Conservation (phyloP, 345 rosid species). For the Isatis tinctoria region DNA sequence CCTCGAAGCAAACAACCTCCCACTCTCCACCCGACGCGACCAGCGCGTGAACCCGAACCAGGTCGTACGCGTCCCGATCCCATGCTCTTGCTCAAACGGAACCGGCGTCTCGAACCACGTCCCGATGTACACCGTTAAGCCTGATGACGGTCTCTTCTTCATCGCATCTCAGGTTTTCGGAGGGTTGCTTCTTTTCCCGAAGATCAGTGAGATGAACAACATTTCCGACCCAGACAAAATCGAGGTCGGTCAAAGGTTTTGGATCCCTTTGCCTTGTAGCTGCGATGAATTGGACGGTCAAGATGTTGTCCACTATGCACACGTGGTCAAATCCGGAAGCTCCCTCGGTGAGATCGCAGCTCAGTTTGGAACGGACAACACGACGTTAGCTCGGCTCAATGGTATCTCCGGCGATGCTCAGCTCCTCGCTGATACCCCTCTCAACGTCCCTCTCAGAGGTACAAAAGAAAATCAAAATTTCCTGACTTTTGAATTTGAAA, state of each 20-base stretch:
- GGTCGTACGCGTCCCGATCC: slow-evolving; percentile 48
- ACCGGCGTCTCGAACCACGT: slow-evolving; percentile 43
- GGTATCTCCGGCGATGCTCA: slow-evolving; percentile 30
- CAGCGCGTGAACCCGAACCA: slow-evolving; percentile 8
- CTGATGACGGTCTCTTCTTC: background rate
- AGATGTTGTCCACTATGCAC: slow-evolving; percentile 54
- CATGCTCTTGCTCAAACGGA: slow-evolving; percentile 55
- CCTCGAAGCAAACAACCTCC: slow-evolving; percentile 56
- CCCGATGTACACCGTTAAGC: slow-evolving; percentile 45
- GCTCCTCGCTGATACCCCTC: slow-evolving; percentile 36
- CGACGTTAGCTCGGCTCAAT: slow-evolving; percentile 39
- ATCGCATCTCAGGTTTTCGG: background rate
- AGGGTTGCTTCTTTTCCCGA: background rate
- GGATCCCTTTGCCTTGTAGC: slow-evolving; percentile 72
- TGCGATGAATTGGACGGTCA: slow-evolving; percentile 45
- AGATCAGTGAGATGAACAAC: slow-evolving; percentile 36
- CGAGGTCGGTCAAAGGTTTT: slow-evolving; percentile 31
- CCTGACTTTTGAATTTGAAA: background rate
- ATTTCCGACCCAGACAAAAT: slow-evolving; percentile 30
- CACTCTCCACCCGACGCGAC: slow-evolving; percentile 28
- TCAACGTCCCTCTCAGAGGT: slow-evolving; percentile 68
- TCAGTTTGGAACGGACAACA: slow-evolving; percentile 38
- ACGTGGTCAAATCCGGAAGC: slow-evolving; percentile 44
- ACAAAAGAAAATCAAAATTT: background rate
- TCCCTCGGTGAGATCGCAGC: slow-evolving; percentile 41